Evolutionary conservation across 306 rosid species (phyloP), one percentile per base, ranked within the genome.

Genomic region (Malus orientalis): DNA sequence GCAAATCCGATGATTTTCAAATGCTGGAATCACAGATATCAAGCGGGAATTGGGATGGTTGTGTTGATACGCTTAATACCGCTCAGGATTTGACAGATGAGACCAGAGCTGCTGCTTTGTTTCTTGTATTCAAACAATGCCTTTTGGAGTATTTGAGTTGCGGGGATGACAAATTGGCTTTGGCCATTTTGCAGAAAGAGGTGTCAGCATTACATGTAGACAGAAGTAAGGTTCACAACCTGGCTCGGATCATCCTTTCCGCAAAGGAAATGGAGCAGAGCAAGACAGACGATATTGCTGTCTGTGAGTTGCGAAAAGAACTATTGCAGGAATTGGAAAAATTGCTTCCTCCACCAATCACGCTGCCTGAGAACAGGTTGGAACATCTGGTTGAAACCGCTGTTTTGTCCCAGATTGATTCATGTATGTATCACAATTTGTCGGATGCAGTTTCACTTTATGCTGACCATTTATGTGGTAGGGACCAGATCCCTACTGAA

Each of bases 311-410:
- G 65, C 73, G 95, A 16, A 85, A 62, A 32, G 83, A 76, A 63
- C 80, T 88, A 76, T 71, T 86, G 83, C 45, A 6, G 7, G 96
- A 90, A 71, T 87, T 94, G 92, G 93, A 90, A 40, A 84, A 82
- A 13, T 66, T 88, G 77, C 82, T 94, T 13, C 96, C 98, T 71
- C 95, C 92, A 7, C 90, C 96, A 22, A 47, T 81, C 70, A 40
- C 83, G 2, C 33, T 94, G 15, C 89, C 92, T 0, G 87, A 80
- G 69, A 82, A 87, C 74, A 90, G 98, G 84, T 74, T 94, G 89
- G 96, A 90, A 76, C 88, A 84, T 79, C 83, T 94, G 78, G 93
- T 94, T 69, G 95, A 92, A 84, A 83, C 85, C 65, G 77, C 85
- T 69, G 89, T 92, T 74, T 58, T 82, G 23, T 75, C 92, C 53